Evolutionary conservation across 805 yeast species (phyloP).

Genomic region (Spathaspora arborariae): DNA sequence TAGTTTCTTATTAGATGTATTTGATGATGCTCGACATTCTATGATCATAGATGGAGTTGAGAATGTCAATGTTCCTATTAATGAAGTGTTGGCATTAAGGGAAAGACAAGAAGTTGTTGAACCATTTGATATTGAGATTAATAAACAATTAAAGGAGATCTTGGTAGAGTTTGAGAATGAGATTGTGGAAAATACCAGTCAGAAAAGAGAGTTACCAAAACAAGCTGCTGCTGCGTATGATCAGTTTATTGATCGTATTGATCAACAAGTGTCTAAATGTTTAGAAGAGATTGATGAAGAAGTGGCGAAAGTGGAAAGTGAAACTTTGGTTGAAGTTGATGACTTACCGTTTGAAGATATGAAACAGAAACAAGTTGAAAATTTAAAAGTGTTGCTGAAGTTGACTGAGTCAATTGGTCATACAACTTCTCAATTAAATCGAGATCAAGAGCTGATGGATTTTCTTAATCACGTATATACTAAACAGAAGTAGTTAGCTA

Average conservation of each 20-base stretch:
- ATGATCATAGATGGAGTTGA: conserved; percentile 54
- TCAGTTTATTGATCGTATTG: conserved; percentile 26
- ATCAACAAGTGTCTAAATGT: conserved; percentile 25
- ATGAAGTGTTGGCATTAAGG: conserved; percentile 28
- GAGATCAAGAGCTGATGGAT: conserved; percentile 26
- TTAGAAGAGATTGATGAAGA: conserved; percentile 16
- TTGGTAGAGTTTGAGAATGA: conserved; percentile 60
- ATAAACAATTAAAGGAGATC: conserved; percentile 52
- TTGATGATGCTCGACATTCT: conserved; percentile 55
- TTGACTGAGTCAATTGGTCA: conserved; percentile 35
- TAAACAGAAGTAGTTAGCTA: conserved; percentile 8
- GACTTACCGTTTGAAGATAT: conserved; percentile 5
- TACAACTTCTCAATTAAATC: conserved; percentile 30
- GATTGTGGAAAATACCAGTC: conserved; percentile 51
- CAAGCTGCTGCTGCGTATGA: conserved; percentile 35
- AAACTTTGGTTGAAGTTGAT: conserved; percentile 3
- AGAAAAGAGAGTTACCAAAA: conserved; percentile 52
- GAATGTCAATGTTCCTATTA: conserved; percentile 3
- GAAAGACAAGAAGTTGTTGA: conserved; percentile 45
- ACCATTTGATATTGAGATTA: conserved; percentile 66
- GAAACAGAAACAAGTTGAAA: conserved; percentile 21
- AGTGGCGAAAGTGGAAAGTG: conserved; percentile 9
- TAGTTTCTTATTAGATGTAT: conserved; percentile 46
- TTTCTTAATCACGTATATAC: conserved; percentile 23
- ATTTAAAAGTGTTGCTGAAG: conserved; percentile 26